These are phyloP conservation scores for Globisporangium abappressorium DNA, from an alignment of 352 stramenopile species.

Conservation along the genomic window DNA sequence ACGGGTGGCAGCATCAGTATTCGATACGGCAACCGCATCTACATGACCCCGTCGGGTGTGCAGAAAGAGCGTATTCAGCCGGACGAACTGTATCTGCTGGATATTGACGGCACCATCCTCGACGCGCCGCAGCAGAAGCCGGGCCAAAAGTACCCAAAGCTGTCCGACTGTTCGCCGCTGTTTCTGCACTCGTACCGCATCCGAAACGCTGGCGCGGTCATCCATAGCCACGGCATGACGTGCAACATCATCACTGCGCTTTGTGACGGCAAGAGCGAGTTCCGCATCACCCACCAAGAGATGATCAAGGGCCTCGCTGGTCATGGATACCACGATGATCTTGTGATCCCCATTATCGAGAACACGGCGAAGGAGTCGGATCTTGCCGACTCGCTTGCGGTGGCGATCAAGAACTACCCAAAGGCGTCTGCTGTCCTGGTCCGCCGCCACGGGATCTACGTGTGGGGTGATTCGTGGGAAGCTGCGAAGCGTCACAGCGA, in stretches of 20 bases:
- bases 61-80: constrained; percentile 95
- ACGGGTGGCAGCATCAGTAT: constrained; percentile 94
- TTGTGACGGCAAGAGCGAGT: constrained; percentile 75
- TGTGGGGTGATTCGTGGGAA: constrained; percentile 96
- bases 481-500: constrained; percentile 95
- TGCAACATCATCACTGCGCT: constrained; percentile 91
- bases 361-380: constrained; percentile 93
- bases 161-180: constrained; percentile 93
- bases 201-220: constrained; percentile 65
- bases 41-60: constrained; percentile 95
- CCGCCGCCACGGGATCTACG: constrained; percentile 94
- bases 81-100: constrained; percentile 94
- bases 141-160: constrained; percentile 62
- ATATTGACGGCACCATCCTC: constrained; percentile 81
- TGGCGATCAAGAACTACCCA: constrained; percentile 86
- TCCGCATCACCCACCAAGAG: constrained; percentile 94
- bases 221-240: constrained; percentile 79
- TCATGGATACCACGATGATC: constrained; percentile 89
- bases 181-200: constrained; percentile 93
- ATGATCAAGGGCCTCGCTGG: constrained; percentile 97
- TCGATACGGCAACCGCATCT: constrained; percentile 90
- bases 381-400: constrained; percentile 87
- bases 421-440: constrained; percentile 92
- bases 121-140: constrained; percentile 46
- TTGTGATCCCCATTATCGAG: constrained; percentile 96